A percentile compares a stretch with the other conserved stretches of the same genome.
Conservation (phyloP, 2,329 filamentous ascomycete species). For the Ilyonectria robusta region DNA sequence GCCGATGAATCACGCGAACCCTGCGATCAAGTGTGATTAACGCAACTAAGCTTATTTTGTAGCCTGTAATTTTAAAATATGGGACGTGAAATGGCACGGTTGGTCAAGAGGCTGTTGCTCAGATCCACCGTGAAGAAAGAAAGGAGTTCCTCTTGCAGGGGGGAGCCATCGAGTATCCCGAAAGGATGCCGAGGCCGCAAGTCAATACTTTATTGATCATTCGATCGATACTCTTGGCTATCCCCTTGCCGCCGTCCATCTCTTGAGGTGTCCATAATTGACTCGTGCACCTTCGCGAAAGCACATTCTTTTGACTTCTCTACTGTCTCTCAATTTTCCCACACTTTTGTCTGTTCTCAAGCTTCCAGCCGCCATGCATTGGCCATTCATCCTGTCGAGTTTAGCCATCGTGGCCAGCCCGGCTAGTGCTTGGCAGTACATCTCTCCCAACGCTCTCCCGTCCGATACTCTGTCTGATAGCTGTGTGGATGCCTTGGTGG, state of each 20-base stretch:
- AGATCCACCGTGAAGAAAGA: too few species aligned
- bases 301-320: background rate
- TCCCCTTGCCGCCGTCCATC: background rate
- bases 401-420: background rate
- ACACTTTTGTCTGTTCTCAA: constrained; percentile 7
- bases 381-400: constrained; percentile 2
- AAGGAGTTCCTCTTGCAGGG: too few species aligned
- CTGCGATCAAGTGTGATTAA: too few species aligned
- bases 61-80: background rate
- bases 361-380: constrained; percentile 6
- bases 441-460: constrained; percentile 12
- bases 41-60: too few species aligned
- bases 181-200: too few species aligned
- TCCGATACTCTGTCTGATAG: constrained; percentile 3
- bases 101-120: background rate
- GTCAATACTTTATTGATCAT: background rate
- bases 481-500: constrained; percentile 13
- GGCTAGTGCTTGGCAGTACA: constrained; percentile 10
- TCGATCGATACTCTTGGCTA: too few species aligned
- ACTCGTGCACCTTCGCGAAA: background rate
- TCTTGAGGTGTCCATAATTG: background rate
- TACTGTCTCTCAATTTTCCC: background rate
- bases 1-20: too few species aligned
- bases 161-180: too few species aligned
- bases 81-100: background rate